Percentiles rank a stretch among this genome's conserved stretches.
phyloP scores from a whole-genome alignment of 371 early-diverging fungal genomes.

The Rhizopus microsporus region DNA sequence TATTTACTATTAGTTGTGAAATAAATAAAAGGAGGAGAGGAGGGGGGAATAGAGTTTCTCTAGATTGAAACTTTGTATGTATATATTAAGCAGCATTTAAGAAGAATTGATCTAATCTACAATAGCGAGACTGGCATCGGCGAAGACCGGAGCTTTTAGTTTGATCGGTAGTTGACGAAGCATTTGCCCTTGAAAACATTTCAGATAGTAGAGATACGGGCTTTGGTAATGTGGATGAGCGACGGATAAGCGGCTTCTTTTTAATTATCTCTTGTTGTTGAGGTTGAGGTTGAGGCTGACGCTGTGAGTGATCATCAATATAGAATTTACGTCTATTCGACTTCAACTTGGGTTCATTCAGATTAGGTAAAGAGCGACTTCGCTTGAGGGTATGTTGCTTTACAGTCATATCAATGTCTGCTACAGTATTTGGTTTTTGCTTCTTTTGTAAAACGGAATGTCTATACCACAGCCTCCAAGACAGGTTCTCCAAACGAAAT shows the following conservation, averaged over 20 bases:
- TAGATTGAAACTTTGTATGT: neutral
- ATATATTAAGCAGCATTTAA: slow-evolving; percentile 11
- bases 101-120: slow-evolving; percentile 27
- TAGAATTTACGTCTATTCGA: no score
- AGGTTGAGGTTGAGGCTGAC: neutral
- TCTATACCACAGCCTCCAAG: slow-evolving; percentile 34
- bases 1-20: no score
- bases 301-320: neutral
- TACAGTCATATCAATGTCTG: slow-evolving; percentile 11
- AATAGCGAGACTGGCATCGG: slow-evolving; percentile 29
- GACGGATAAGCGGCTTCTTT: neutral
- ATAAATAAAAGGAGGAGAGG: neutral
- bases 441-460: slow-evolving; percentile 25
- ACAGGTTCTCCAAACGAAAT: slow-evolving; percentile 31
- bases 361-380: slow-evolving; percentile 18
- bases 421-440: slow-evolving; percentile 16
- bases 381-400: slow-evolving; percentile 7
- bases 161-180: neutral
- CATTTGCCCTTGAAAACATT: slow-evolving; percentile 12
- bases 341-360: neutral
- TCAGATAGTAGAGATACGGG: slow-evolving; percentile 24
- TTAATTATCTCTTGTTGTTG: slow-evolving; percentile 1
- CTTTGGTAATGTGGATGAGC: slow-evolving; percentile 9
- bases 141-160: slow-evolving; percentile 23
- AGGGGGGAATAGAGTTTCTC: slow-evolving; percentile 1